Conservation (phyloP, 2,329 filamentous ascomycete species). For the Biscogniauxia mediterranea region DNA sequence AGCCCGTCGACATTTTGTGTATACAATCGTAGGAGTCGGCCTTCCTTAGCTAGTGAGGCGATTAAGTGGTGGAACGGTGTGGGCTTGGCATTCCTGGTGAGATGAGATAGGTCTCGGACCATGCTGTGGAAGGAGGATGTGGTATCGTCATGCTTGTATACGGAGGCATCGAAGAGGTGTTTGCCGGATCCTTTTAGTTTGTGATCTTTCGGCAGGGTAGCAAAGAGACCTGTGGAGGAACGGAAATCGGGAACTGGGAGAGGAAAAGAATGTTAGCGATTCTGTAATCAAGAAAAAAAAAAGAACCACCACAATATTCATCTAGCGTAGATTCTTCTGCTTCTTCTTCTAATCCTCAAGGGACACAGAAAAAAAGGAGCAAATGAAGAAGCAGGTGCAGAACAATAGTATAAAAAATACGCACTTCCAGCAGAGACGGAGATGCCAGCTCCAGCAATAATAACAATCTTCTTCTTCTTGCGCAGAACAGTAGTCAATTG, state of each 20-base stretch:
- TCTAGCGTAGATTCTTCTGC: no score
- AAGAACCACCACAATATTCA: not conserved
- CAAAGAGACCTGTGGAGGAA: conserved; percentile 86
- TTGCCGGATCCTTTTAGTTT: conserved; percentile 93
- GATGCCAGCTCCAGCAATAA: conserved; percentile 94
- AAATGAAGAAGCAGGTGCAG: conserved; percentile 7
- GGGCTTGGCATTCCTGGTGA: conserved; percentile 74
- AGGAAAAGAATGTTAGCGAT: conserved; percentile 21
- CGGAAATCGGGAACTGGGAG: conserved; percentile 85
- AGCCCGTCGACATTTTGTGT: conserved; percentile 97
- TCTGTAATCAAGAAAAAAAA: conserved; percentile 8
- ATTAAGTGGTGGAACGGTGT: conserved; percentile 93
- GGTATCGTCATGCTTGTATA: conserved; percentile 88
- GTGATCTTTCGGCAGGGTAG: conserved; percentile 78
- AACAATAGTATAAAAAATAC: conserved; percentile 13
- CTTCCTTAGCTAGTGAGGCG: conserved; percentile 83
- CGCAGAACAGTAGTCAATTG: conserved; percentile 72
- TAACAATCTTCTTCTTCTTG: conserved; percentile 93
- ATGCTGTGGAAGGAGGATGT: conserved; percentile 94
- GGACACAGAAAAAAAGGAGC: conserved; percentile 16
- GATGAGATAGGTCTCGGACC: conserved; percentile 82
- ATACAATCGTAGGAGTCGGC: conserved; percentile 84
- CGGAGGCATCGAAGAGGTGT: conserved; percentile 93
- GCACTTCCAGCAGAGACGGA: conserved; percentile 86
- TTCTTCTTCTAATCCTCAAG: no score